Conservation (phyloP, 2,329 filamentous ascomycete genomes). For the Seiridium cupressi region DNA sequence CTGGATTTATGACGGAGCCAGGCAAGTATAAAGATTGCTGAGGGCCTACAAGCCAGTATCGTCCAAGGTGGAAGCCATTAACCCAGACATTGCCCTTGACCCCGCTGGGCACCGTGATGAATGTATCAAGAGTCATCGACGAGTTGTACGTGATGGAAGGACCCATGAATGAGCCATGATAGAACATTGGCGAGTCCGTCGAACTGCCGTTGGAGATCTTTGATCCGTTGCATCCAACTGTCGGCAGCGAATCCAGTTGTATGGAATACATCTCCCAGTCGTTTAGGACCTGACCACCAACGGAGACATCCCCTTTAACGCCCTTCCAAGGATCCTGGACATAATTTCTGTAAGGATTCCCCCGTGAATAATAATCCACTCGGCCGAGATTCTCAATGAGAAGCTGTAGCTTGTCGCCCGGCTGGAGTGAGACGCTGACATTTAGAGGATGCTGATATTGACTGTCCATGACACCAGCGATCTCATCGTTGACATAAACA, state of each 20-base stretch:
- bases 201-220: not conserved
- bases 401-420: slow-evolving; percentile 39
- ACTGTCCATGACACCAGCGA: slow-evolving; percentile 43
- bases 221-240: not conserved
- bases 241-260: slow-evolving; percentile 27
- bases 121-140: slow-evolving; percentile 27
- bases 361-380: slow-evolving; percentile 40
- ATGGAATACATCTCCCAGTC: slow-evolving; percentile 40
- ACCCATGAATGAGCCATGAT: slow-evolving; percentile 27
- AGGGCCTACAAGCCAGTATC: slow-evolving; percentile 46
- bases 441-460: slow-evolving; percentile 36
- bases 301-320: slow-evolving; percentile 39
- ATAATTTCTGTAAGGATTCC: slow-evolving; percentile 24
- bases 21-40: slow-evolving; percentile 47
- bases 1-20: slow-evolving; percentile 32
- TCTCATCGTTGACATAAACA: slow-evolving; percentile 42
- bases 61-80: slow-evolving; percentile 42
- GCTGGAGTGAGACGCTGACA: slow-evolving; percentile 33
- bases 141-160: slow-evolving; percentile 24
- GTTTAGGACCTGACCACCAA: slow-evolving; percentile 29
- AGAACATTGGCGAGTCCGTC: slow-evolving; percentile 25
- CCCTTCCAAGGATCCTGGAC: slow-evolving; percentile 46
- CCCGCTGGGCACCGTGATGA: slow-evolving; percentile 36
- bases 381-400: slow-evolving; percentile 51
- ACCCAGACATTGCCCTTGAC: slow-evolving; percentile 45